Evolutionary conservation across 2,329 filamentous ascomycete genomes (phyloP).

Genomic region (Pseudocercospora ulei): DNA sequence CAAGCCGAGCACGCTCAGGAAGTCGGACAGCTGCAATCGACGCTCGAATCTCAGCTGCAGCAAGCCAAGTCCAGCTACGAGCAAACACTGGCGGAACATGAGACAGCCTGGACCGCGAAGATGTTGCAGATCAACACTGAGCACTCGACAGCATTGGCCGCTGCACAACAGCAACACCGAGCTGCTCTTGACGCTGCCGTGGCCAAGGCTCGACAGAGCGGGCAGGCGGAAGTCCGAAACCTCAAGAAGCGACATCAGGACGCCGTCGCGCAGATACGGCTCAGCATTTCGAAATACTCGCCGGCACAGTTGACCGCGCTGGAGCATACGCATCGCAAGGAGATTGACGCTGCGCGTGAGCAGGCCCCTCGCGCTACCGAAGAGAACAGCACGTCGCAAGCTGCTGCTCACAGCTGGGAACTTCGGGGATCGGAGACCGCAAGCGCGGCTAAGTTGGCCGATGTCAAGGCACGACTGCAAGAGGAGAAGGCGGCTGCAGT

Average conservation of each 20-base stretch:
- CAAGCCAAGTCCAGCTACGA: conserved; percentile 18
- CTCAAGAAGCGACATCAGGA: conserved; percentile 27
- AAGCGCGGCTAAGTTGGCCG: conserved; percentile 13
- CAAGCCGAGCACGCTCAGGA: conserved; percentile 7
- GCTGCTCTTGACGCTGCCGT: conserved; percentile 21
- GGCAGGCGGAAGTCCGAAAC: conserved; percentile 21
- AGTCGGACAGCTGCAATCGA: conserved; percentile 13
- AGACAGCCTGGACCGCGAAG: conserved; percentile 21
- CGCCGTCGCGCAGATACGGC: conserved; percentile 22
- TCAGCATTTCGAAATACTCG: conserved; percentile 20
- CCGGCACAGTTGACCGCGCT: conserved; percentile 20
- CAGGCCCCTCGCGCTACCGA: conserved; percentile 13
- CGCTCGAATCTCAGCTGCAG: conserved; percentile 13
- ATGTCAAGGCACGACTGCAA: conserved; percentile 17
- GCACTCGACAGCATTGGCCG: conserved; percentile 19
- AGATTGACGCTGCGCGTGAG: conserved; percentile 16
- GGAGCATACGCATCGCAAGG: conserved; percentile 21
- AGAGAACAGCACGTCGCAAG: conserved; percentile 12
- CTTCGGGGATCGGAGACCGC: conserved; percentile 16
- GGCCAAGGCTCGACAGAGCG: conserved; percentile 18
- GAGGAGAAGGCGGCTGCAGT: conserved; percentile 12
- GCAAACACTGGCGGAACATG: conserved; percentile 18
- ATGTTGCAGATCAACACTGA: conserved; percentile 19
- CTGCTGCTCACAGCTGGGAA: conserved; percentile 11
- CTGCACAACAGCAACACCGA: conserved; percentile 19